Percentiles rank a stretch among this genome's conserved stretches.
These are phyloP conservation scores for Solanum sejunctum DNA, from an alignment of 257 asterid genomes.

Conservation along the genomic window DNA sequence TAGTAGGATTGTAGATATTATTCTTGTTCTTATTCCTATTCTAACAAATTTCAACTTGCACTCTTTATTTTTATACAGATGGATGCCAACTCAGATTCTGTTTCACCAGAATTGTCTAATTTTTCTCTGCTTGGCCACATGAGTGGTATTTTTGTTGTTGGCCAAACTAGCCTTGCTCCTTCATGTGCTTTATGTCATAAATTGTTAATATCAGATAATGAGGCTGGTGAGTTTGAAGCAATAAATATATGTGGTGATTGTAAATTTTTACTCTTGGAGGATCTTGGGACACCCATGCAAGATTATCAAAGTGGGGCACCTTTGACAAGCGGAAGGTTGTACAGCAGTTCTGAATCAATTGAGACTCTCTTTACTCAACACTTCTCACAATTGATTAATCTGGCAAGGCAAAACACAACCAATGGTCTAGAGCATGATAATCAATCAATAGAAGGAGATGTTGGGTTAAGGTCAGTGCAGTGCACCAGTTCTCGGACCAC, in stretches of 20 bases:
- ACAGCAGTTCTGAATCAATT: slow-evolving; percentile 45
- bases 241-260: slow-evolving; percentile 62
- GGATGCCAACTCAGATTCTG: slow-evolving; percentile 29
- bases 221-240: slow-evolving; percentile 32
- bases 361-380: slow-evolving; percentile 58
- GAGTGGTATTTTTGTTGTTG: slow-evolving; percentile 8
- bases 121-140: slow-evolving; percentile 15
- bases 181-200: slow-evolving; percentile 57
- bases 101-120: slow-evolving; percentile 23
- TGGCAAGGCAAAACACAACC: slow-evolving; percentile 43
- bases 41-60: neutral
- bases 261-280: slow-evolving; percentile 65
- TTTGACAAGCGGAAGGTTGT: slow-evolving; percentile 28
- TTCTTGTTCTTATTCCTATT: too few relatives aligned
- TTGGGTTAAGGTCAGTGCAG: slow-evolving; percentile 22
- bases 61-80: neutral
- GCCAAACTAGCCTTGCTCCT: neutral
- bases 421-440: slow-evolving; percentile 26
- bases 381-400: slow-evolving; percentile 32
- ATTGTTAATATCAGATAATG: slow-evolving; percentile 24
- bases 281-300: slow-evolving; percentile 38
- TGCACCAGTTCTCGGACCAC: slow-evolving; percentile 37
- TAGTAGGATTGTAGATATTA: too few relatives aligned
- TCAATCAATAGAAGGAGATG: slow-evolving; percentile 35
- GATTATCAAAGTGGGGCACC: slow-evolving; percentile 28